Evolutionary conservation across 1,139 yeast genomes (phyloP).

Genomic region (Neolecta irregularis): DNA sequence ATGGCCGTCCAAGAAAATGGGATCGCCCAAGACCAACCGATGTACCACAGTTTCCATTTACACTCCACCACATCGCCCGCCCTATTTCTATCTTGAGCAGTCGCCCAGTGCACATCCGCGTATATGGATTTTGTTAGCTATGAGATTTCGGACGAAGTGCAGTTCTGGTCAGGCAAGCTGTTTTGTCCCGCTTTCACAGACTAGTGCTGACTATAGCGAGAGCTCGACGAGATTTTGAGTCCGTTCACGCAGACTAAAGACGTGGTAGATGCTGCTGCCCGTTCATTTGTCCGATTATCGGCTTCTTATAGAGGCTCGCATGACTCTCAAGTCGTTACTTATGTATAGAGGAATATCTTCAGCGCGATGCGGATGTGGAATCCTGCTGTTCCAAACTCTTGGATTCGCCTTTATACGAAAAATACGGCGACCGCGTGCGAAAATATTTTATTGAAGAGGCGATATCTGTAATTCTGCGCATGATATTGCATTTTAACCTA

Average conservation of each 20-base stretch:
- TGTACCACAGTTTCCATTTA: too few relatives aligned
- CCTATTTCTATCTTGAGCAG: too few relatives aligned
- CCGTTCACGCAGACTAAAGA: slow-evolving; percentile 10
- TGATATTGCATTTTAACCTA: slow-evolving; percentile 21
- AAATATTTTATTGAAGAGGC: too few relatives aligned
- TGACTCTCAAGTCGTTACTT: too few relatives aligned
- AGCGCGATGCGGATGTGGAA: slow-evolving; percentile 22
- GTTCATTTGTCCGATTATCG: slow-evolving; percentile 21
- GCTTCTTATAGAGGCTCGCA: slow-evolving; percentile 19
- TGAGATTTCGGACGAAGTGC: slow-evolving; percentile 21
- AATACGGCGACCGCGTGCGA: slow-evolving; percentile 22
- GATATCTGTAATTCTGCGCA: too few relatives aligned
- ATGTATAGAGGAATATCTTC: slow-evolving; percentile 21
- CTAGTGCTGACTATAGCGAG: slow-evolving; percentile 3
- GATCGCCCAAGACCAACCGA: too few relatives aligned
- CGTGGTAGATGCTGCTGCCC: slow-evolving; percentile 16
- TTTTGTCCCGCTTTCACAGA: background rate
- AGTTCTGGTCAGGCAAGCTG: slow-evolving; percentile 23
- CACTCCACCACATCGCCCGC: too few relatives aligned
- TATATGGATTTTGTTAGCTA: slow-evolving; percentile 24
- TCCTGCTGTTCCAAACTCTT: slow-evolving; percentile 22
- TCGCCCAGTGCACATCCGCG: too few relatives aligned
- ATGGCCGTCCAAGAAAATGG: too few relatives aligned
- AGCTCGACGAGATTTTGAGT: slow-evolving; percentile 13
- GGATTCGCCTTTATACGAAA: slow-evolving; percentile 20